A percentile compares a stretch with the other conserved stretches of the same genome.
These are phyloP conservation scores for Salisapilia sapeloensis DNA, from an alignment of 352 stramenopile genomes.

Conservation along the genomic window DNA sequence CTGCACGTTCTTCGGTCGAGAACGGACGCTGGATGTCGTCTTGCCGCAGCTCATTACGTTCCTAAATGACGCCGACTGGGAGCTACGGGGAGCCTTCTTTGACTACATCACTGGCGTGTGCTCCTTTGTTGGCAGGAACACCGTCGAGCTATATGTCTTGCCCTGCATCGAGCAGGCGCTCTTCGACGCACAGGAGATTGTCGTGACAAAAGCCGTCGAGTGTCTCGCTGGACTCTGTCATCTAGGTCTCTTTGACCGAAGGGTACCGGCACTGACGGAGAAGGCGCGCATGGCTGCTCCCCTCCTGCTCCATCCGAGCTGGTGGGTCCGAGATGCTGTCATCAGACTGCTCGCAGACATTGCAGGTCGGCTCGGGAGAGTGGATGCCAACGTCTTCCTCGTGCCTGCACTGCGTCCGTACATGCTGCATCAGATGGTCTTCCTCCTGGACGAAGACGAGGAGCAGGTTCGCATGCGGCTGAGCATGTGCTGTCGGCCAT, in stretches of 20 bases:
- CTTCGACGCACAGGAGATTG: slow-evolving; percentile 92
- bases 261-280: slow-evolving; percentile 61
- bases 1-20: slow-evolving; percentile 93
- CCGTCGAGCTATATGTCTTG: slow-evolving; percentile 92
- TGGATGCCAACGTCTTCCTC: slow-evolving; percentile 87
- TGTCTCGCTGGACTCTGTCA: slow-evolving; percentile 85
- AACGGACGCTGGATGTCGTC: slow-evolving; percentile 90
- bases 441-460: slow-evolving; percentile 43
- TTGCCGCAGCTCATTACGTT: slow-evolving; percentile 95
- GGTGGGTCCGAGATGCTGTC: slow-evolving; percentile 76
- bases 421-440: slow-evolving; percentile 72
- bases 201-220: slow-evolving; percentile 86
- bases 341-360: slow-evolving; percentile 79
- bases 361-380: slow-evolving; percentile 70
- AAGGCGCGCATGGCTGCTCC: slow-evolving; percentile 71
- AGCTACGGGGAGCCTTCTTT: slow-evolving; percentile 82
- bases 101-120: slow-evolving; percentile 88
- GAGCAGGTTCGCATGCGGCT: slow-evolving; percentile 31
- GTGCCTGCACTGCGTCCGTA: slow-evolving; percentile 80
- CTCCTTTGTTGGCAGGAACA: slow-evolving; percentile 86
- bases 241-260: slow-evolving; percentile 84
- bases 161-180: slow-evolving; percentile 95
- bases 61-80: slow-evolving; percentile 91
- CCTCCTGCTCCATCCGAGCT: slow-evolving; percentile 76
- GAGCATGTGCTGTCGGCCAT: slow-evolving; percentile 34